Base-by-base conservation (phyloP, 2,329 filamentous ascomycete species). In the Ophiostoma montium region DNA sequence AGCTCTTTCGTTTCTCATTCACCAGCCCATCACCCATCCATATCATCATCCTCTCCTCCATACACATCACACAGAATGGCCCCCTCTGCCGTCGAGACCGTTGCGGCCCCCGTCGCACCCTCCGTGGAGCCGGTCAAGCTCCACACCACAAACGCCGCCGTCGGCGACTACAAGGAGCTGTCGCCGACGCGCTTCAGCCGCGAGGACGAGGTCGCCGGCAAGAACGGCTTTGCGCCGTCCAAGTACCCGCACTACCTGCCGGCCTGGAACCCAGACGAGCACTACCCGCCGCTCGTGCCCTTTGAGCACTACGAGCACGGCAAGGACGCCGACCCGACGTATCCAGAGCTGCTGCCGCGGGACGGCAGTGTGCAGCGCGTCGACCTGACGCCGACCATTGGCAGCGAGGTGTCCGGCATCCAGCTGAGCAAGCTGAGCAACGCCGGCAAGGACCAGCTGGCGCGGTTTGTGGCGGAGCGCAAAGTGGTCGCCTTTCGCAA, bases 251-350 rank as follows among this genome's bases (percentile, higher is more conserved):
- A 83, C 57, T 86, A 85, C 61, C 70, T 83, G 15, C 78, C 79
- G 5, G 73, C 72, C 0, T 83, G 78, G 77, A 68, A 78, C 56
- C 68, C 70, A 48, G 69, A 74, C 54, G 70, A 76, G 62, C 69
- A 68, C 52, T 81, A 78, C 57, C 70, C 78, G 46, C 75, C 81
- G 7, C 69, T 82, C 18, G 65, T 78, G 57, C 74, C 71, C 0
- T 86, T 84, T 56, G 73, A 82, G 59, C 79, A 84, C 58, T 72
- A 73, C 52, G 81, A 86, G 53, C 82, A 82, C 59, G 82, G 81
- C 54, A 77, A 78, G 57, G 78, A 84, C 56, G 82, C 82, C 35
- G 79, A 86, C 59, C 64, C 72, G 8, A 64, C 67, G 2, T 84
- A 78, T 58, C 70, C 73, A 0, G 80, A 85, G 54, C 72, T 86